Evolutionary conservation across 306 rosid genomes (phyloP), one percentile per base, ranked within the genome.

Genomic region (Senna tora): DNA sequence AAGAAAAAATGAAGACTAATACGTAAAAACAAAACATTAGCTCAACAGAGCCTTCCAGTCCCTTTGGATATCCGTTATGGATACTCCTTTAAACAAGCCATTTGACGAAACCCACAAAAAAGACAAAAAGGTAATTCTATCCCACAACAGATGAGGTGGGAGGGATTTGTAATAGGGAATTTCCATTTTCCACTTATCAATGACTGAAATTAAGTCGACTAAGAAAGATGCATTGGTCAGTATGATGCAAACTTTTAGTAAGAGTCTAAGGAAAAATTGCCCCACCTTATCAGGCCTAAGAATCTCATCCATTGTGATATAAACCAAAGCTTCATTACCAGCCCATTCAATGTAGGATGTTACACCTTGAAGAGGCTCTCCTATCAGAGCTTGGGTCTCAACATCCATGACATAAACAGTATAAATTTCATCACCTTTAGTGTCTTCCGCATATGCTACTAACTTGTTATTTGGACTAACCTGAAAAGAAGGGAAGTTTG

Each of bases 351-450:
- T 69, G 76, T 84, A 51, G 55, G 84, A 65, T 46, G 96, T 90
- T 30, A 82, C 75, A 46, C 79, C 81, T 61, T 75, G 56, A 64
- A 90, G 87, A 65, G 94, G 90, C 64, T 84, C 74, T 16, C 93
- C 92, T 15, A 89, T 76, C 20, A 79, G 75, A 81, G 85, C 80
- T 51, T 82, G 89, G 68, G 89, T 91, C 56, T 90, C 88, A 55
- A 85, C 81, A 74, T 91, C 96, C 62, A 93, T 91, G 77, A 93
- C 86, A 74, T 83, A 73, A 50, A 86, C 78, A 9, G 87, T 93
- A 75, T 93, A 93, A 74, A 86, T 93, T 82, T 93, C 97, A 86
- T 93, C 77, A 52, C 98, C 98, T 75, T 86, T 93, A 28, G 98
- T 91, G 51, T 93, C 98, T 71, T 90, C 96, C 9, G 96, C 88